phyloP scores from a whole-genome alignment of 805 yeast species.

The Saccharomycopsis oosterbeekiorum region DNA sequence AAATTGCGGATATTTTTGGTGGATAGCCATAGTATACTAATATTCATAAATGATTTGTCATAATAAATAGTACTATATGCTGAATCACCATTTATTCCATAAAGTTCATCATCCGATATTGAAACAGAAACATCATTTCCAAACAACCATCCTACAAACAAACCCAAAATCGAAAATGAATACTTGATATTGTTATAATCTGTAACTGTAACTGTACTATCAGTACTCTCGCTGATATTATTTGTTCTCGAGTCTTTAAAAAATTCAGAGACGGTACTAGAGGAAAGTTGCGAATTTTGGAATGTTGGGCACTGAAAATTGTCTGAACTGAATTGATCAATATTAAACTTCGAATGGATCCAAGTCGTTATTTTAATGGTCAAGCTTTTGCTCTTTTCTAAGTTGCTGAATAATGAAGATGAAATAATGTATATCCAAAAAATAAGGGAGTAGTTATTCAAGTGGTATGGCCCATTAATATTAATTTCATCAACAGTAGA shows the following conservation, averaged over 20 bases:
- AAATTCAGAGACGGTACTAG: not conserved
- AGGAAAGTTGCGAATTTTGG: not conserved
- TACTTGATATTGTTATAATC: not conserved
- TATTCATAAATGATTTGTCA: constrained; percentile 1
- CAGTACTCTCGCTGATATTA: not conserved
- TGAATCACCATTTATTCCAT: not conserved
- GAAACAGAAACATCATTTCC: not conserved
- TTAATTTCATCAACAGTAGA: not conserved
- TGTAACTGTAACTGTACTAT: not conserved
- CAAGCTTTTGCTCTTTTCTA: not conserved
- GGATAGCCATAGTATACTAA: constrained; percentile 5
- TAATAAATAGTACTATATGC: not conserved
- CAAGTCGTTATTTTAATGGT: not conserved
- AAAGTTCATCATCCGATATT: constrained; percentile 1
- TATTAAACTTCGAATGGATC: not conserved
- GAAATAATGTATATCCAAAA: not conserved
- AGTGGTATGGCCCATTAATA: not conserved
- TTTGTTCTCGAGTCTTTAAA: not conserved
- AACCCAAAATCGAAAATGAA: not conserved
- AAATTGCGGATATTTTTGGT: not conserved
- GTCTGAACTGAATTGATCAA: not conserved
- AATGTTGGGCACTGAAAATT: not conserved
- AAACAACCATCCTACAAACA: constrained; percentile 5
- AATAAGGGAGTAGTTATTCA: not conserved
- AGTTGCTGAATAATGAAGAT: not conserved